These are phyloP conservation scores for Fusarium bactridioides DNA, from an alignment of 2,329 filamentous ascomycete species.

Conservation along the genomic window DNA sequence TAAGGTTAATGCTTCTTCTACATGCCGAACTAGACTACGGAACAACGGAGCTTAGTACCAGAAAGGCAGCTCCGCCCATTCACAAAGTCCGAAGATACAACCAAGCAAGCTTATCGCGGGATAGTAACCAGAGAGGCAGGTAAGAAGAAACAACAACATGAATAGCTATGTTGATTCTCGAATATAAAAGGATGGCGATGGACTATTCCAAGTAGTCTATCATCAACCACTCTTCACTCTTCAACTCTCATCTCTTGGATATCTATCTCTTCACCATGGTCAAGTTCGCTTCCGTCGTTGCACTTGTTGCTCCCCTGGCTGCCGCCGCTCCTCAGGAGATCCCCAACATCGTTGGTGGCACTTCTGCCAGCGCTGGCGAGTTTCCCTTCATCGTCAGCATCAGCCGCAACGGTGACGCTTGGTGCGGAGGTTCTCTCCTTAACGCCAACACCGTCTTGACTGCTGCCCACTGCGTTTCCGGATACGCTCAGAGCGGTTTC, in stretches of 20 bases:
- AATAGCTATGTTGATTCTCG: not conserved
- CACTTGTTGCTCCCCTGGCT: slow-evolving; percentile 20
- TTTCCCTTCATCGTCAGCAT: slow-evolving; percentile 46
- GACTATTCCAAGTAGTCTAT: not conserved
- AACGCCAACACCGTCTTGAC: slow-evolving; percentile 46
- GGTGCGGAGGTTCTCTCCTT: slow-evolving; percentile 43
- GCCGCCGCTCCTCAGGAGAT: slow-evolving; percentile 18
- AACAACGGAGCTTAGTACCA: slow-evolving; percentile 13
- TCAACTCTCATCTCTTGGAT: slow-evolving; percentile 12
- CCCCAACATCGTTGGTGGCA: slow-evolving; percentile 40
- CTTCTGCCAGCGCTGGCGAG: slow-evolving; percentile 36
- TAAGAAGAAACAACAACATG: not conserved
- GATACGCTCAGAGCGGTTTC: slow-evolving; percentile 20
- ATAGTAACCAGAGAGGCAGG: slow-evolving; percentile 6
- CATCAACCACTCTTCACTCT: slow-evolving; percentile 12
- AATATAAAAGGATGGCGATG: slow-evolving; percentile 7
- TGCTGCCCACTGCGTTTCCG: slow-evolving; percentile 41
- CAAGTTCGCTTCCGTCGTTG: slow-evolving; percentile 19
- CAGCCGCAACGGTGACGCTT: slow-evolving; percentile 19
- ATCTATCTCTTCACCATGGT: slow-evolving; percentile 11
- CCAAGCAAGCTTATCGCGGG: slow-evolving; percentile 16
- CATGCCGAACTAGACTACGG: slow-evolving; percentile 21
- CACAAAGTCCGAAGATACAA: not conserved
- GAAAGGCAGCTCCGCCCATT: slow-evolving; percentile 16
- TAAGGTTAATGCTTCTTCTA: slow-evolving; percentile 15